Percentiles rank a stretch among this genome's conserved stretches.
Evolutionary conservation across 345 rosid species (phyloP).

Genomic region (Rhodamnia rubescens): DNA sequence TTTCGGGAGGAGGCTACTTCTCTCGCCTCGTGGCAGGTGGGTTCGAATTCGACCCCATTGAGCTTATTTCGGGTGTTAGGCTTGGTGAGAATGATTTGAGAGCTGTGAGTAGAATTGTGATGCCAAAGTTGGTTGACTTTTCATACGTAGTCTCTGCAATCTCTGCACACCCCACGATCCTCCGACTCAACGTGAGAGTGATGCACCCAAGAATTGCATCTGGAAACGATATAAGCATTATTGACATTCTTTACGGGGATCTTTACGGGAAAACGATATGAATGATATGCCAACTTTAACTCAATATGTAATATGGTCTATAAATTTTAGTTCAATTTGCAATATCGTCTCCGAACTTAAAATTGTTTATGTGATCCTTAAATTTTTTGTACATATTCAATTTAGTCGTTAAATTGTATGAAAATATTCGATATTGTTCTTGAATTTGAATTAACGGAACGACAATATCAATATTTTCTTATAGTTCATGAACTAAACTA

Average conservation of each 20-base stretch:
- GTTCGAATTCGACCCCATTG: not conserved
- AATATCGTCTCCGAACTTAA: too few species aligned
- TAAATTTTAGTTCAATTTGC: too few species aligned
- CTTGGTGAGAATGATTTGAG: not conserved
- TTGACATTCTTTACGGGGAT: too few species aligned
- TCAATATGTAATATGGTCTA: too few species aligned
- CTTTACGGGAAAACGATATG: not conserved
- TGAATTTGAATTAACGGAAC: too few species aligned
- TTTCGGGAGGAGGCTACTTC: not conserved
- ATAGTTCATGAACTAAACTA: too few species aligned
- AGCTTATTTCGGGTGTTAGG: not conserved
- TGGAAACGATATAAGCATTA: not conserved
- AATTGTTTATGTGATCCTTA: too few species aligned
- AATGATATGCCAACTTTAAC: too few species aligned
- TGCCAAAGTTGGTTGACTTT: not conserved
- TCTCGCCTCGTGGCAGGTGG: not conserved
- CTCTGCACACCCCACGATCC: not conserved
- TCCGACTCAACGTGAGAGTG: not conserved
- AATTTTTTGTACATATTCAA: too few species aligned
- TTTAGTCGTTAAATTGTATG: too few species aligned
- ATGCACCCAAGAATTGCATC: not conserved
- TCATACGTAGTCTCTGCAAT: not conserved
- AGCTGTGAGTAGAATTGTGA: not conserved
- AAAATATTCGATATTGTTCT: too few species aligned
- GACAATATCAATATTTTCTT: too few species aligned